These are phyloP conservation scores for Mortierella antarctica DNA, from an alignment of 192 early-diverging fungal genomes.

Conservation along the genomic window DNA sequence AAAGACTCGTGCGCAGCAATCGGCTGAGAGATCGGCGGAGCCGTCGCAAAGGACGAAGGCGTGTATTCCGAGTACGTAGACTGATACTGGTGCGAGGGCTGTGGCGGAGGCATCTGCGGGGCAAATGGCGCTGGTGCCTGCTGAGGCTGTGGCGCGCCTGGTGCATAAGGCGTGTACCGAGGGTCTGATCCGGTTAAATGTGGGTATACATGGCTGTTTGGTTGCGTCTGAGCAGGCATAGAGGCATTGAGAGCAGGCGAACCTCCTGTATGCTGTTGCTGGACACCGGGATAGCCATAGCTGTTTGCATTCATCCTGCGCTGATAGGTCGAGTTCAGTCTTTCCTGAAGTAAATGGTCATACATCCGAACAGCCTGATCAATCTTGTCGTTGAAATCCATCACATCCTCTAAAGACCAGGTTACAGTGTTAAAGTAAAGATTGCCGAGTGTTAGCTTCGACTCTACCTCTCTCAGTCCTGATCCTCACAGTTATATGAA, in stretches of 20 bases:
- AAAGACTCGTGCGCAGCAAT: not conserved
- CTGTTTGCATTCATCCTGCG: constrained; percentile 26
- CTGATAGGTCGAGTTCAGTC: constrained; percentile 57
- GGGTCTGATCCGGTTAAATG: constrained; percentile 43
- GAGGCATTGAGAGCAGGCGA: constrained; percentile 34
- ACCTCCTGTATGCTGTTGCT: constrained; percentile 39
- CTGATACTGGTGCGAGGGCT: constrained; percentile 35
- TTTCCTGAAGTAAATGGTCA: constrained; percentile 87
- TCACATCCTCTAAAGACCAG: constrained; percentile 62
- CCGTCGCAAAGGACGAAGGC: constrained; percentile 29
- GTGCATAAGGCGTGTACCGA: constrained; percentile 38
- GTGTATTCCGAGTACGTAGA: constrained; percentile 32
- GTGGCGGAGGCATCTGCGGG: not conserved
- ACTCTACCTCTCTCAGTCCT: too few relatives aligned
- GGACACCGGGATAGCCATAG: constrained; percentile 27
- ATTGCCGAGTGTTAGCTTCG: not conserved
- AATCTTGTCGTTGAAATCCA: constrained; percentile 86
- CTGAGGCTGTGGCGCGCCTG: constrained; percentile 30
- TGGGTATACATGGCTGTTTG: constrained; percentile 45
- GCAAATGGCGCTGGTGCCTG: constrained; percentile 13
- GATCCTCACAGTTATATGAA: not conserved
- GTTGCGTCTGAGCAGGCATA: constrained; percentile 8
- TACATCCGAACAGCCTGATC: constrained; percentile 85
- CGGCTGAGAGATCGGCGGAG: constrained; percentile 18
- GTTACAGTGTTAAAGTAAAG: not conserved